Evolutionary conservation across 805 yeast species (phyloP), one percentile per base, ranked within the genome.

Genomic region (Danielozyma ontarioensis): DNA sequence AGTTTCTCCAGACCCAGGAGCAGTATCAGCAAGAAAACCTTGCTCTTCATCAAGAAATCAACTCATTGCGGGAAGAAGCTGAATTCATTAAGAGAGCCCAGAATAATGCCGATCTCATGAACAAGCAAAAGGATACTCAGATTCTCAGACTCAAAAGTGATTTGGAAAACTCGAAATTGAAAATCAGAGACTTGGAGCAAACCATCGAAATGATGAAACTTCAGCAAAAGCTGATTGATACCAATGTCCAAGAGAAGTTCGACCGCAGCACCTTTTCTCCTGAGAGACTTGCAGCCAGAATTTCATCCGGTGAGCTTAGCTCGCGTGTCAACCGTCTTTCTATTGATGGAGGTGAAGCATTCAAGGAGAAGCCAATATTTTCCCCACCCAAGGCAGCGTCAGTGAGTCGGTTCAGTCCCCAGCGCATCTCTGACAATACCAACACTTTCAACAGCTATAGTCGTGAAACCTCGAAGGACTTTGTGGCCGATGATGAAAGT

Each of bases 41-140:
- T 38, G 19, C 36, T 30, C 33, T 53, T 38, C 37, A 48, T 37
- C 54, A 55, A 38, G 60, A 59, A 27, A 28, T 57, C 16, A 33
- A 48, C 3, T 43, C 39, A 16, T 27, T 51, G 14, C 43, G 61
- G 45, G 32, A 44, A 28, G 38, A 63, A 35, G 38, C 64, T 11
- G 77, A 72, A 13, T 62, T 52, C 32, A 49, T 72, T 28, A 65
- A 64, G 40, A 74, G 70, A 29, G 79, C 76, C 31, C 68, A 70
- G 31, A 74, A 80, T 3, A 66, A 64, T 26, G 66, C 71, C 30
- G 60, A 62, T 28, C 61, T 80, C 45, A 62, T 70, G 34, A 51
- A 75, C 16, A 81, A 81, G 51, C 78, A 84, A 21, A 78, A 76
- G 42, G 93, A 84, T 31, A 76, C 85, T 0, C 87, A 80, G 50